Evolutionary conservation across 2,329 filamentous ascomycete species (phyloP).

Genomic region (Diaporthe capsici): DNA sequence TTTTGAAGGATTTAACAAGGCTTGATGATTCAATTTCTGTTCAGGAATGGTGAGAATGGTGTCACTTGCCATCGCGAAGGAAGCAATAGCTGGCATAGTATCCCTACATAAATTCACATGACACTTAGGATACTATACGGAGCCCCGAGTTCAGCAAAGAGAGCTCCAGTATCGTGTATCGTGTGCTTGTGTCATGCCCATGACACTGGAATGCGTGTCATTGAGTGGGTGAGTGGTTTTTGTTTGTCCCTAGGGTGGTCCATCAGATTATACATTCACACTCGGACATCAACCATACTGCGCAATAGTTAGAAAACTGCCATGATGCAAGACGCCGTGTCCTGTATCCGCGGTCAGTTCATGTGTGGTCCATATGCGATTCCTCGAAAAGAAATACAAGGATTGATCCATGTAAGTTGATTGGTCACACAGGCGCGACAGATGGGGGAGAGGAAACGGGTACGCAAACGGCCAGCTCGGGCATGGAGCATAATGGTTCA

Average conservation of each 20-base stretch:
- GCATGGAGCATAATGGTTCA: not conserved
- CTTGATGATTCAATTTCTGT: not conserved
- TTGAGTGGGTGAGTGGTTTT: too few relatives aligned
- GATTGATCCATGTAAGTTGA: conserved; percentile 27
- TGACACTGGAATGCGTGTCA: too few relatives aligned
- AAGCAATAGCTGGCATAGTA: not conserved
- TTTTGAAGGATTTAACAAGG: not conserved
- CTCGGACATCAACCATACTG: not conserved
- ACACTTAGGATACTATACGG: not conserved
- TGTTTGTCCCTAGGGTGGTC: not conserved
- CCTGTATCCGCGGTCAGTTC: not conserved
- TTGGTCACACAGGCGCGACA: conserved; percentile 7
- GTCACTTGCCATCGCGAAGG: too few relatives aligned
- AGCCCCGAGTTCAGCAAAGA: not conserved
- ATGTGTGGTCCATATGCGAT: not conserved
- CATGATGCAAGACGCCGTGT: too few relatives aligned
- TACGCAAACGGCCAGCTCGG: not conserved
- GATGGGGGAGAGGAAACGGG: not conserved
- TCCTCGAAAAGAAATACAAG: not conserved
- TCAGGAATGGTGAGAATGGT: not conserved
- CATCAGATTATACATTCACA: not conserved
- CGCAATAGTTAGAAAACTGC: too few relatives aligned
- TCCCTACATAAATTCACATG: not conserved
- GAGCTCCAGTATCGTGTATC: not conserved
- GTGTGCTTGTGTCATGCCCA: too few relatives aligned